Conservation (phyloP, 2,329 filamentous ascomycete genomes). For the Fusarium citri region DNA sequence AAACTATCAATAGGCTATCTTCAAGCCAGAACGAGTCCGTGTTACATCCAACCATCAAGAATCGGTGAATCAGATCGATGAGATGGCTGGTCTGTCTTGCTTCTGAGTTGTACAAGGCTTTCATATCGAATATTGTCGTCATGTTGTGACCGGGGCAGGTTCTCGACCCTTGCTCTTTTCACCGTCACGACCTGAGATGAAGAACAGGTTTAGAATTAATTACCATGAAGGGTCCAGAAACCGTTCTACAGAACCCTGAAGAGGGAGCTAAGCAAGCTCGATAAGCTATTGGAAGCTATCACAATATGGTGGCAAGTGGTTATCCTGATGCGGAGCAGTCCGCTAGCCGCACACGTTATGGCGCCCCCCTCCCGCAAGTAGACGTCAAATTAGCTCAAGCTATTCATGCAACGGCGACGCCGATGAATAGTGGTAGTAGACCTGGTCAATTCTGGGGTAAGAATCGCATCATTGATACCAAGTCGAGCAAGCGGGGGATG, state of each 20-base stretch:
- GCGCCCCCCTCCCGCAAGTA: neutral
- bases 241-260: neutral
- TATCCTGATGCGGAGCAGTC: neutral
- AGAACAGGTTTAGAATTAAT: neutral
- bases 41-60: constrained; percentile 2
- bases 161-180: neutral
- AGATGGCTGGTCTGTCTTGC: neutral
- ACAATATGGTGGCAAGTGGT: constrained; percentile 3
- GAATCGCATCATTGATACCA: constrained; percentile 7
- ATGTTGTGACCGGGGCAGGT: neutral
- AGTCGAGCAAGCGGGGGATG: neutral
- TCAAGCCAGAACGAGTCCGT: neutral
- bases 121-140: neutral
- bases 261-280: neutral
- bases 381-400: constrained; percentile 11
- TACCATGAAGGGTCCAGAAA: neutral
- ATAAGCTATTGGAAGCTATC: neutral
- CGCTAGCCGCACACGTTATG: constrained; percentile 8
- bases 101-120: neutral
- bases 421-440: constrained; percentile 5
- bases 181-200: neutral
- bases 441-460: constrained; percentile 6
- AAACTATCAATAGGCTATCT: constrained; percentile 12
- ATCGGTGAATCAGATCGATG: neutral
- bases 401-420: constrained; percentile 22